phyloP scores from a whole-genome alignment of 2,329 filamentous ascomycete genomes.

The Chrysoporthe puriensis region DNA sequence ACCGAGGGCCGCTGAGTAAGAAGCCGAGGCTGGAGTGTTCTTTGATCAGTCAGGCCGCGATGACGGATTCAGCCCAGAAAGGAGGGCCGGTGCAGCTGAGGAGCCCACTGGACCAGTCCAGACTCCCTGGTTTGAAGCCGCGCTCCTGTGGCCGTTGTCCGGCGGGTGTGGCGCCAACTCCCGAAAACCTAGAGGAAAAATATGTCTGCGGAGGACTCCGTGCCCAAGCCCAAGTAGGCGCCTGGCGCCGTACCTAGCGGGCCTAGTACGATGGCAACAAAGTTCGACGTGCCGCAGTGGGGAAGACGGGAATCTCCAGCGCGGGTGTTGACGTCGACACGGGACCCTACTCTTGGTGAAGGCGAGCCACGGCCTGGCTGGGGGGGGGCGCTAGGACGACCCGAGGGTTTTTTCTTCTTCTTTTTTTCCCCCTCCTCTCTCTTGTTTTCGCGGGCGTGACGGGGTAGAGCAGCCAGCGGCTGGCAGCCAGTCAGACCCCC shows the following conservation, averaged over 20 bases:
- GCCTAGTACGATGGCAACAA: neutral
- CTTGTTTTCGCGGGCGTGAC: too few species aligned
- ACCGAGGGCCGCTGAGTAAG: too few species aligned
- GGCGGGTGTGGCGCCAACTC: neutral
- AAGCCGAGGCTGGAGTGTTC: too few species aligned
- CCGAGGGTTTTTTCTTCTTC: neutral
- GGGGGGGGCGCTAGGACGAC: neutral
- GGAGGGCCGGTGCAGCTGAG: neutral
- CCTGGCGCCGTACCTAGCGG: neutral
- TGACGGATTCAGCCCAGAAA: neutral
- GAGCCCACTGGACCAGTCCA: neutral
- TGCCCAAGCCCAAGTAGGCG: neutral
- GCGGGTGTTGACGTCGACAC: neutral
- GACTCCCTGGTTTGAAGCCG: neutral
- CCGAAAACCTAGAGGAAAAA: neutral
- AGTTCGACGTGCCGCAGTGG: neutral
- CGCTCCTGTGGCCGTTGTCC: neutral
- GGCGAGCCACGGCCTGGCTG: neutral
- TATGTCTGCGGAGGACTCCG: neutral
- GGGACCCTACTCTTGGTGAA: neutral
- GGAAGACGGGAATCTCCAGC: neutral
- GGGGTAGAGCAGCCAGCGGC: neutral
- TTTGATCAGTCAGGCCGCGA: neutral
- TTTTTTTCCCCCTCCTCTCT: too few species aligned
- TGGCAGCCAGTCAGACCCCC: neutral